These are phyloP conservation scores for Lasiodiplodia sp. DNA, from an alignment of 2,329 filamentous ascomycete species.

Conservation along the genomic window DNA sequence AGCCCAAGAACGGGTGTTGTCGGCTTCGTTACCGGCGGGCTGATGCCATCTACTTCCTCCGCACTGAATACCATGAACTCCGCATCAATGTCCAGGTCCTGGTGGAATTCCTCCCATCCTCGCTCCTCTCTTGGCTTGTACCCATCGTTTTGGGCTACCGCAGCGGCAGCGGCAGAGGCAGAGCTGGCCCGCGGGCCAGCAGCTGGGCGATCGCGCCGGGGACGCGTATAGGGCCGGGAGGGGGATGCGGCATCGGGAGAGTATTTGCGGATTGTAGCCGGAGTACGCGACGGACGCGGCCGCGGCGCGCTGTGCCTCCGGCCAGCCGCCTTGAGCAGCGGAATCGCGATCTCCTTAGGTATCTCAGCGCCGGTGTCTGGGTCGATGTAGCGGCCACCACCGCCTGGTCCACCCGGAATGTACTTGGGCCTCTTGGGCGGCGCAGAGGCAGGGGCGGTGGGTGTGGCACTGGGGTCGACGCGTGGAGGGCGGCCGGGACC, in stretches of 20 bases:
- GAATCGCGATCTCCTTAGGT: constrained; percentile 30
- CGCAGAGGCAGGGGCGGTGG: constrained; percentile 47
- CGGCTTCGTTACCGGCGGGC: constrained; percentile 55
- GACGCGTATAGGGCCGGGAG: constrained; percentile 47
- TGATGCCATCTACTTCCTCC: constrained; percentile 82
- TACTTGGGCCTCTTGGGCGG: constrained; percentile 64
- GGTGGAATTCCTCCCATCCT: constrained; percentile 97
- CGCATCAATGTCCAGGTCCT: constrained; percentile 87
- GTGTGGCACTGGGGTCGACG: constrained; percentile 24
- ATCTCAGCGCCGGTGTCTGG: constrained; percentile 65
- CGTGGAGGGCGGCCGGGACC: constrained; percentile 29
- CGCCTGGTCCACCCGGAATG: constrained; percentile 84
- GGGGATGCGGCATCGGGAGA: constrained; percentile 28
- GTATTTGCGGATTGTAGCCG: constrained; percentile 54
- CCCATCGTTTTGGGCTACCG: constrained; percentile 88
- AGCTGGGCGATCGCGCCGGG: constrained; percentile 52
- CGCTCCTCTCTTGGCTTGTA: constrained; percentile 98
- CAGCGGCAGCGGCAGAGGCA: constrained; percentile 82
- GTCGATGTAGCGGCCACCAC: constrained; percentile 84
- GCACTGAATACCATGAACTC: constrained; percentile 80
- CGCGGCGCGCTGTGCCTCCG: constrained; percentile 27
- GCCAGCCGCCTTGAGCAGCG: constrained; percentile 28
- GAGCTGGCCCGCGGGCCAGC: constrained; percentile 77
- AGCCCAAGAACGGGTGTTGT: constrained; percentile 47
- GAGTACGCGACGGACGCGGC: constrained; percentile 45